These are phyloP conservation scores for Aspergillus incahuasiensis DNA, from an alignment of 495 filamentous ascomycete genomes.

Conservation along the genomic window DNA sequence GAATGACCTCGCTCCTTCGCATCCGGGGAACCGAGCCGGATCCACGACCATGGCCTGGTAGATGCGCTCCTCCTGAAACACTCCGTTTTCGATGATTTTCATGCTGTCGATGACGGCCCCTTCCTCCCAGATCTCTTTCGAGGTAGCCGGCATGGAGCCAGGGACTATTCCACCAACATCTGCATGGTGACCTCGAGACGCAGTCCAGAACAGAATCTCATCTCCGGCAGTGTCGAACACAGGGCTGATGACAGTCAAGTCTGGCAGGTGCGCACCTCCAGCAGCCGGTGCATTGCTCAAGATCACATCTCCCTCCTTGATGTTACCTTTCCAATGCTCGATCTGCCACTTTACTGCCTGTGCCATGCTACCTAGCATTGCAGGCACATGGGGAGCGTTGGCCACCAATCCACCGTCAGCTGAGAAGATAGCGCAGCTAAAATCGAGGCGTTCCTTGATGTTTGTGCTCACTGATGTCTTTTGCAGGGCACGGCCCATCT, in stretches of 20 bases:
- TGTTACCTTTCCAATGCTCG: slow-evolving; percentile 72
- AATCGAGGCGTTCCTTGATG: slow-evolving; percentile 88
- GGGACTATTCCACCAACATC: slow-evolving; percentile 94
- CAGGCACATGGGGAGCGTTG: slow-evolving; percentile 83
- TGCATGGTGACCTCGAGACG: slow-evolving; percentile 67
- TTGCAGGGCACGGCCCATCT: slow-evolving; percentile 84
- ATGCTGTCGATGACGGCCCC: slow-evolving; percentile 88
- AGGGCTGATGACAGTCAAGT: slow-evolving; percentile 84
- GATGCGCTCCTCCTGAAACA: slow-evolving; percentile 81
- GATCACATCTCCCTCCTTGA: slow-evolving; percentile 85
- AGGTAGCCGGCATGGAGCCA: slow-evolving; percentile 92
- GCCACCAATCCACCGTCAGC: slow-evolving; percentile 62
- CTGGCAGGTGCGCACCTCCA: slow-evolving; percentile 81
- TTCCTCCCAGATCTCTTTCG: slow-evolving; percentile 85
- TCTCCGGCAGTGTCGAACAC: slow-evolving; percentile 54
- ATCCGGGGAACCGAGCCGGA: slow-evolving; percentile 81
- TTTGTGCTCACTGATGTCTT: slow-evolving; percentile 91
- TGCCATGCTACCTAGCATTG: slow-evolving; percentile 84
- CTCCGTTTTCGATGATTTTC: slow-evolving; percentile 80
- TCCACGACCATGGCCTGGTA: slow-evolving; percentile 62
- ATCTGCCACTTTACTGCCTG: slow-evolving; percentile 82
- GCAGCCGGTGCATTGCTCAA: slow-evolving; percentile 92
- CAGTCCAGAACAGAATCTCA: slow-evolving; percentile 86
- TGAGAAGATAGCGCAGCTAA: slow-evolving; percentile 86
- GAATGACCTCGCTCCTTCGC: slow-evolving; percentile 80